A percentile compares a stretch with the other conserved stretches of the same genome.
phyloP scores from a whole-genome alignment of 2,329 filamentous ascomycete species.

The Calycina marina region DNA sequence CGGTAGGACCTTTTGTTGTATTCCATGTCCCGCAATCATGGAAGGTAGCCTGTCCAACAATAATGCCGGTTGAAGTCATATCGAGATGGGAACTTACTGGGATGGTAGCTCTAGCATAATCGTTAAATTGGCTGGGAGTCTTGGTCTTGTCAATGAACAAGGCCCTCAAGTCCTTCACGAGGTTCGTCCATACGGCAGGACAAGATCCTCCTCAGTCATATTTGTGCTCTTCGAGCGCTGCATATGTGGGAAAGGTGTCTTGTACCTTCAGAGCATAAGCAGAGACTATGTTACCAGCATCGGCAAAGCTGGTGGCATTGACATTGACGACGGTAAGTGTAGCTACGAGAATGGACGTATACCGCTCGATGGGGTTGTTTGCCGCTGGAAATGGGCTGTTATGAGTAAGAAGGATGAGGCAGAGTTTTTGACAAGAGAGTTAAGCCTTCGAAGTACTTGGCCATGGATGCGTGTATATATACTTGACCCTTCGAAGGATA shows the following conservation, averaged over 20 bases:
- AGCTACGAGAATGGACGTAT: not conserved
- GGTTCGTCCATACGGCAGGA: not conserved
- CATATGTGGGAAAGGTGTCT: not conserved
- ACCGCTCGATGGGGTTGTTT: not conserved
- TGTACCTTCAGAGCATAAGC: not conserved
- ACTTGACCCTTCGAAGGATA: not conserved
- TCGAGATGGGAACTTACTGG: no score
- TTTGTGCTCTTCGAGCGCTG: not conserved
- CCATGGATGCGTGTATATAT: not conserved
- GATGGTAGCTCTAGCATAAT: not conserved
- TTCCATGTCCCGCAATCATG: constrained; percentile 12
- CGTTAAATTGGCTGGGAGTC: not conserved
- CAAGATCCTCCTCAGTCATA: not conserved
- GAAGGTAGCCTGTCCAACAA: constrained; percentile 7
- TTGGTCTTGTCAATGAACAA: not conserved
- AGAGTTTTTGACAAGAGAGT: not conserved
- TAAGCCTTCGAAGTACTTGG: not conserved
- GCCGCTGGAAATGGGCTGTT: not conserved
- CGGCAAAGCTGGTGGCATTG: not conserved
- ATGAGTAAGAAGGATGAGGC: no score
- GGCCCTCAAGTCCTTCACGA: constrained; percentile 1
- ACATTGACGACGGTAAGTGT: not conserved
- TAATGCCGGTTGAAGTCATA: no score
- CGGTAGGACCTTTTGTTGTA: constrained; percentile 5
- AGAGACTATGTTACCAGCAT: not conserved